Evolutionary conservation across 768 basidiomycete genomes (phyloP).

Genomic region (Leccinum subgranulosum): DNA sequence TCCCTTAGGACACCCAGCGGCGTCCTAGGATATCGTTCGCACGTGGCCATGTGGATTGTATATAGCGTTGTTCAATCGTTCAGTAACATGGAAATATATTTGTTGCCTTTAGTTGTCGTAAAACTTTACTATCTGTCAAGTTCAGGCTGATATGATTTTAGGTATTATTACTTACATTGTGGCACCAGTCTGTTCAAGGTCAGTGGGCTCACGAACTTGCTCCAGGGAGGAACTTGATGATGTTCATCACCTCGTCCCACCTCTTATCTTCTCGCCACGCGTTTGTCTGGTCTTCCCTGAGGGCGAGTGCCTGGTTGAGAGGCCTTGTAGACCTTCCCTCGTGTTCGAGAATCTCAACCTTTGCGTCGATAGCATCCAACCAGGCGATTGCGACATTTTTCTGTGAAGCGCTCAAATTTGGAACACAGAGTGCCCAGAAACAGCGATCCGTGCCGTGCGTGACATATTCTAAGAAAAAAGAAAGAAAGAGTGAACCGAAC

Average conservation of each 20-base stretch:
- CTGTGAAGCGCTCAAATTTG: slow-evolving; percentile 46
- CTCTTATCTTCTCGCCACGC: slow-evolving; percentile 52
- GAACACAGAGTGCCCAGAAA: slow-evolving; percentile 46
- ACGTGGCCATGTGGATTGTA: neutral
- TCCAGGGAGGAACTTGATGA: slow-evolving; percentile 30
- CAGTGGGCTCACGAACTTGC: slow-evolving; percentile 8
- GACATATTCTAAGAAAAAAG: slow-evolving; percentile 50
- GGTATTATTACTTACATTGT: neutral
- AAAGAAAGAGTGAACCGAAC: neutral
- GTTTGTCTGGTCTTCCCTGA: slow-evolving; percentile 50
- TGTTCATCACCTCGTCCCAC: slow-evolving; percentile 50
- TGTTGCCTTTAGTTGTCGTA: slow-evolving; percentile 9
- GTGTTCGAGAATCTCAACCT: slow-evolving; percentile 40
- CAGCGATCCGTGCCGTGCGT: slow-evolving; percentile 66
- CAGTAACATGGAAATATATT: neutral
- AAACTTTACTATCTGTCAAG: neutral
- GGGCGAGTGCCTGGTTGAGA: slow-evolving; percentile 42
- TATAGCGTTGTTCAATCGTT: neutral
- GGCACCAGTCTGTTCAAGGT: neutral
- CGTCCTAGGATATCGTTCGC: neutral
- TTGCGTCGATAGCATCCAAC: slow-evolving; percentile 49
- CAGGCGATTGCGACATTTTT: slow-evolving; percentile 49
- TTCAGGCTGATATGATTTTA: neutral
- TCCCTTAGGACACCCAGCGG: too few species aligned
- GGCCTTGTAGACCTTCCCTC: slow-evolving; percentile 30